Percentiles rank a stretch among this genome's conserved stretches.
phyloP scores from a whole-genome alignment of 2,329 filamentous ascomycete species.

The Didymella pomorum region DNA sequence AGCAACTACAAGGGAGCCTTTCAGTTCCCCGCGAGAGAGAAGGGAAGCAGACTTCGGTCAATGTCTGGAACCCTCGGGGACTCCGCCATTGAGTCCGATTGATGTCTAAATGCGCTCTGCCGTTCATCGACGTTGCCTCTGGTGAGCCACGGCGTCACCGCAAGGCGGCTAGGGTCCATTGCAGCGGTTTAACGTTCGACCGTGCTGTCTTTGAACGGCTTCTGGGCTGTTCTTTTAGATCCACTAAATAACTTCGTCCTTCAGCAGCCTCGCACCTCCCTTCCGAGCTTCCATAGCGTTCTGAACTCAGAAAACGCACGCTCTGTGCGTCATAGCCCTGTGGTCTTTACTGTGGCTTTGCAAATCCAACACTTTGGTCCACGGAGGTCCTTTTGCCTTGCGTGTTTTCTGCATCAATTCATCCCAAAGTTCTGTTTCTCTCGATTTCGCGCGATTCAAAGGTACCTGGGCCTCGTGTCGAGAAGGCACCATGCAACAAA shows the following conservation, averaged over 20 bases:
- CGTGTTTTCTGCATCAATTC: neutral
- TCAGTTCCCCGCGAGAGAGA: neutral
- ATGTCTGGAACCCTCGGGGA: slow-evolving; percentile 5
- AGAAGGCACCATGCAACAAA: slow-evolving; percentile 14
- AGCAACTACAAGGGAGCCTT: neutral
- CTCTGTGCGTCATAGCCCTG: slow-evolving; percentile 14
- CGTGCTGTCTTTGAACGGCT: slow-evolving; percentile 15
- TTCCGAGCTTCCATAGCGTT: neutral
- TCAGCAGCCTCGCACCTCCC: slow-evolving; percentile 2
- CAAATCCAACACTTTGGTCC: neutral
- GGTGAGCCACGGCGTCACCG: slow-evolving; percentile 14
- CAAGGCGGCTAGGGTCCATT: neutral
- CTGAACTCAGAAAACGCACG: neutral
- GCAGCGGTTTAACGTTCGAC: slow-evolving; percentile 1
- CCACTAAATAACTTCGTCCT: slow-evolving; percentile 6
- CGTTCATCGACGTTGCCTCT: neutral
- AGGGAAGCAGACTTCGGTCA: neutral
- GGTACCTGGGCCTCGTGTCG: neutral
- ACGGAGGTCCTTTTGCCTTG: neutral
- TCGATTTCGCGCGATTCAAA: neutral
- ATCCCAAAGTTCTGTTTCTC: neutral
- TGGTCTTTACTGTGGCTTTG: neutral
- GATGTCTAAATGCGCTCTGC: neutral
- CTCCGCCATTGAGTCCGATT: slow-evolving; percentile 4
- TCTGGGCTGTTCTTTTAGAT: slow-evolving; percentile 20